Conservation (phyloP, 176 grass and related monocot species). For the Musa acuminata region DNA sequence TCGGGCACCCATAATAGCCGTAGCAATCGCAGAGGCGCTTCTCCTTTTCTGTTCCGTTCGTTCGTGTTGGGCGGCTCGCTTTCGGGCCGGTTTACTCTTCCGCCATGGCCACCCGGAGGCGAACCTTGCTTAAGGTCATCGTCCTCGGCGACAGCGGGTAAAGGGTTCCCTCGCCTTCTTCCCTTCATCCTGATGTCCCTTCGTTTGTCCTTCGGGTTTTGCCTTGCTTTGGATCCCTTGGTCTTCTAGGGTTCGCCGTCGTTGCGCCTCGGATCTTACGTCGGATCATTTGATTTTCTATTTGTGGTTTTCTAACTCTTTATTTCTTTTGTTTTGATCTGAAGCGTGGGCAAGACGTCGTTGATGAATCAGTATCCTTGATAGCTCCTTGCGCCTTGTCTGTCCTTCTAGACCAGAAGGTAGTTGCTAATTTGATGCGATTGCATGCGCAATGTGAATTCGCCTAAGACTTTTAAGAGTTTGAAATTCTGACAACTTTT, state of each 20-base stretch:
- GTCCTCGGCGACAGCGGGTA: constrained; percentile 52
- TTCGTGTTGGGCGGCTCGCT: neutral
- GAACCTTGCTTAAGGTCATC: constrained; percentile 52
- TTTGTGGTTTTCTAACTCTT: neutral
- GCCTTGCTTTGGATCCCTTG: neutral
- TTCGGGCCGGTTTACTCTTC: constrained; percentile 3
- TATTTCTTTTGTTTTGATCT: constrained; percentile 14
- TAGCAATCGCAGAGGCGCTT: constrained; percentile 1
- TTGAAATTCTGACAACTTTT: neutral
- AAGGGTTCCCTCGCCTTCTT: constrained; percentile 6
- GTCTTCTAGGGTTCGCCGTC: neutral
- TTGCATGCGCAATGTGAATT: no score
- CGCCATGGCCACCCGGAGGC: constrained; percentile 35
- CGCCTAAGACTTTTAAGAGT: neutral
- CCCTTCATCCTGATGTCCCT: neutral
- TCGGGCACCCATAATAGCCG: no score
- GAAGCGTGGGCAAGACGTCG: constrained; percentile 94
- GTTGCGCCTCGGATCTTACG: neutral
- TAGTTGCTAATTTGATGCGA: neutral
- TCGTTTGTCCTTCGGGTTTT: neutral
- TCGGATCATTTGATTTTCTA: neutral
- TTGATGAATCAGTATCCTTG: constrained; percentile 99
- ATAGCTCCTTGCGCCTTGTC: neutral
- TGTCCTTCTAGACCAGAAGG: neutral
- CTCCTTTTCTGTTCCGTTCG: neutral